Evolutionary conservation across 805 yeast species (phyloP), one percentile per base, ranked within the genome.

Genomic region (Candida morakotiae): DNA sequence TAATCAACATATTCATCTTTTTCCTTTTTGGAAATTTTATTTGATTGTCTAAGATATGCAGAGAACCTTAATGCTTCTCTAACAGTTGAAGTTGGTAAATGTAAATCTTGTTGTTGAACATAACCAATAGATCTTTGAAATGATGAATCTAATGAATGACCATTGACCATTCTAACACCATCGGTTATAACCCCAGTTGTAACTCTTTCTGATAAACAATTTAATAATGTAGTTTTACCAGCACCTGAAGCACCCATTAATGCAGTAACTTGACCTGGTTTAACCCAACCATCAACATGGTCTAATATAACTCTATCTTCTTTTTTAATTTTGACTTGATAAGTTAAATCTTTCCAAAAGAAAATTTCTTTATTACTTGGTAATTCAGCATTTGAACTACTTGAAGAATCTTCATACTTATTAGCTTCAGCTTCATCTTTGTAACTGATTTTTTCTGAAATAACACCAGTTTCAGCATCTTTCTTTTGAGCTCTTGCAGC

Each of bases 231-330:
- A 18, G 93, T 83, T 53, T 83, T 83, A 65, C 93, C 93, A 31
- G 93, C 93, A 64, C 93, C 93, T 23, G 91, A 83, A 37, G 82
- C 84, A 52, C 93, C 93, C 89, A 83, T 83, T 41, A 83, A 67
- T 4, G 91, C 91, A 28, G 89, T 83, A 58, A 83, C 67, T 40
- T 84, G 82, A 49, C 91, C 91, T 14, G 91, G 91, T 52, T 79
- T 79, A 38, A 82, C 87, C 69, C 79, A 83, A 34, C 91, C 91
- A 49, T 60, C 67, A 26, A 64, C 59, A 29, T 53, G 56, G 44
- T 64, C 50, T 51, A 78, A 58, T 41, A 75, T 55, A 14, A 52
- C 51, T 43, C 68, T 51, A 11, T 61, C 60, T 40, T 60, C 69
- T 56, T 74, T 58, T 51, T 81, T 78, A 47, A 80, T 78, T 51